Base-by-base conservation (phyloP, 2,329 filamentous ascomycete species). In the Helminthosporium solani region DNA sequence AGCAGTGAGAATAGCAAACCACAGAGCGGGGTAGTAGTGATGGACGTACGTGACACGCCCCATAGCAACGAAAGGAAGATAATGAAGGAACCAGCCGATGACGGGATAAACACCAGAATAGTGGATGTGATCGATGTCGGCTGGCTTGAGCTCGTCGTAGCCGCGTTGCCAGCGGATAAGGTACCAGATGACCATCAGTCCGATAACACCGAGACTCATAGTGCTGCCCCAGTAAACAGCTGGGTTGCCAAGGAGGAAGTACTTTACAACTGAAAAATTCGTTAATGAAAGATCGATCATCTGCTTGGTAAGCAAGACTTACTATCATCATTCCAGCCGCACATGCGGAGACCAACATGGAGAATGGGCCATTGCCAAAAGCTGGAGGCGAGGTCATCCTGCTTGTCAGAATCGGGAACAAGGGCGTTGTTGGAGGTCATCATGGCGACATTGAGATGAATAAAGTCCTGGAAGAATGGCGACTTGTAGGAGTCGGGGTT, bases 341-440 rank as follows among this genome's bases (percentile, higher is more conserved):
- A 99, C 94, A 99, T 99, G 52, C 95, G 88, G 44, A 99, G 84
- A 68, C 94, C 94, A 46, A 97, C 94, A 63, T 97, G 79, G 33
- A 99, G 83, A 53, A 99, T 83, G 16, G 94, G 94, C 94, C 94
- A 99, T 74, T 99, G 91, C 94, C 94, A 99, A 78, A 91, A 96
- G 57, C 90, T 80, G 12, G 94, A 99, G 25, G 94, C 94, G 38
- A 99, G 83, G 65, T 99, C 94, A 64, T 99, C 94, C 72, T 99
- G 94, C 81, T 99, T 99, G 71, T 99, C 94, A 3, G 94, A 92
- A 65, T 99, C 94, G 3, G 94, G 94, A 16, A 99, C 90, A 36
- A 99, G 83, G 19, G 94, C 94, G 67, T 99, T 99, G 80, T 99
- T 99, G 31, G 94, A 97, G 3, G 94, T 99, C 92, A 97, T 96